Evolutionary conservation across 164 flowering plant genomes (phyloP), one percentile per base, ranked within the genome.

Genomic region (Cinnamomum micranthum): DNA sequence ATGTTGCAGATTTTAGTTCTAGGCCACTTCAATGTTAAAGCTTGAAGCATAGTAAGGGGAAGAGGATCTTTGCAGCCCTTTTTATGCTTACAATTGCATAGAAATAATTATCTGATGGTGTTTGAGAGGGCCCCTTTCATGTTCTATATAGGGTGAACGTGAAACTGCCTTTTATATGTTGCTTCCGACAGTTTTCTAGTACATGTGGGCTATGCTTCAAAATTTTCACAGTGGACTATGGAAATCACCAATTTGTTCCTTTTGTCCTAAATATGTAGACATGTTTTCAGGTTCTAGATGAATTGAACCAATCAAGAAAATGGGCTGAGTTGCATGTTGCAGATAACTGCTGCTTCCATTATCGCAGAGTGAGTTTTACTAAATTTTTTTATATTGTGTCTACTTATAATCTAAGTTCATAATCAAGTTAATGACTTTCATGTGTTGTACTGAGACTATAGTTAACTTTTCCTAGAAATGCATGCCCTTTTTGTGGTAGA

Each of bases 261-360:
- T 72, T 47, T 69, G n/a, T 68, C 31, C 22, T 64, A 68, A 74
- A 69, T 73, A 51, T 20, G 23, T 64, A 50, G 22, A 33, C 14
- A 6, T 70, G 67, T 76, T 15, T 69, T 5, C 83, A 94, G 98
- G 86, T 88, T 65, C 71, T 84, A 55, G 72, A 79, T 73, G 95
- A 90, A 82, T 77, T 91, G 72, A 75, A 79, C 51, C 81, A 80
- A 78, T 87, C 90, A 69, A 88, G 87, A 86, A 80, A 80, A 66
- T 95, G 97, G 97, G 89, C 93, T 59, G 90, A 81, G 50, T 81
- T 88, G 81, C 94, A 93, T 78, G 89, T 87, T 80, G 97, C 97
- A 69, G 98, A 95, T 80, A 92, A 83, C 77, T 87, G 90, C 77
- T 91, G 95, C 84, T 95, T 92, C 80, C 97, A 95, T 73, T 95